Conservation (phyloP, 306 rosid species). For the Quercus cerris region DNA sequence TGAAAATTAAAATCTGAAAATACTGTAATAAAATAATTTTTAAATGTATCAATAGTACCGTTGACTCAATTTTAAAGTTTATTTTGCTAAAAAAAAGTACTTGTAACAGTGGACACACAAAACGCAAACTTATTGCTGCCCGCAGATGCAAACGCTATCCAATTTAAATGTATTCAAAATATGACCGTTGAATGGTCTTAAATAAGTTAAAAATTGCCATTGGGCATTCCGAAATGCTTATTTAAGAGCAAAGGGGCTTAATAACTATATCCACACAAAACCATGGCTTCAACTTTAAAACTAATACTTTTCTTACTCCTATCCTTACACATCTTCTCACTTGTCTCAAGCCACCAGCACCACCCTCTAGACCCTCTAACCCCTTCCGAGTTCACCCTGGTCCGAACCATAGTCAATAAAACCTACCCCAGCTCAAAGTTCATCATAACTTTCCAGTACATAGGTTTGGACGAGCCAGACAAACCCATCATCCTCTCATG, state of each 20-base stretch:
- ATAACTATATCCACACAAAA: neutral
- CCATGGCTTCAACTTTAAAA: neutral
- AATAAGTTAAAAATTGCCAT: too few species aligned
- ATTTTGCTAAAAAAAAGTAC: too few species aligned
- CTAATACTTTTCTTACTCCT: neutral
- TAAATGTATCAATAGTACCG: too few species aligned
- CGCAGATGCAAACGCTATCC: too few species aligned
- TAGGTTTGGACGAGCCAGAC: slow-evolving; percentile 2
- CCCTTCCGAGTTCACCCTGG: neutral
- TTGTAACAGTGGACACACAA: too few species aligned
- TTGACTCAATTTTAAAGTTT: too few species aligned
- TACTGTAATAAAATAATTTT: too few species aligned
- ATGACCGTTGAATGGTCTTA: neutral
- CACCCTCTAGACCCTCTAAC: neutral
- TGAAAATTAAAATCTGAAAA: too few species aligned
- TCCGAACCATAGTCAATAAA: neutral
- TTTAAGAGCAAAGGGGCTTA: neutral
- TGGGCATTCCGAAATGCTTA: neutral
- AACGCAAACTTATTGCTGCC: too few species aligned
- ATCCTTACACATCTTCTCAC: neutral
- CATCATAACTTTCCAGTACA: neutral
- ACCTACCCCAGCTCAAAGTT: neutral
- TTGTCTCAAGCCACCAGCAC: neutral
- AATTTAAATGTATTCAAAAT: neutral
- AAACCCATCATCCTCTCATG: neutral